Evolutionary conservation across 805 yeast genomes (phyloP).

Genomic region (Cyberlindnera japonica): DNA sequence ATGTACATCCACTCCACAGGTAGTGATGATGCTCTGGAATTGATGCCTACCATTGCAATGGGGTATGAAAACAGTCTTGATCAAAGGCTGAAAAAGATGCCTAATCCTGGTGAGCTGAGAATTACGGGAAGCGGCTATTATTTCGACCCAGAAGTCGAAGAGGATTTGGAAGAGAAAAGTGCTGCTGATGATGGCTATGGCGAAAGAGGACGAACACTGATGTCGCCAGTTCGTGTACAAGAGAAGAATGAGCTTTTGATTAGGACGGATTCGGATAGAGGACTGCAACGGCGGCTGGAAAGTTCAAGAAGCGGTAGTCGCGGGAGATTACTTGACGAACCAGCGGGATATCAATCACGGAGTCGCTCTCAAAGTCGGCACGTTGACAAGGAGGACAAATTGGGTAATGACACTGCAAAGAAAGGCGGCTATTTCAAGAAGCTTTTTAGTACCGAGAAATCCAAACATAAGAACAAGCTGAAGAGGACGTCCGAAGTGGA

Average conservation of each 20-base stretch:
- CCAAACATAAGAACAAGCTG: conserved; percentile 4
- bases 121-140: conserved; percentile 26
- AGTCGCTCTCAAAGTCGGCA: conserved; percentile 2
- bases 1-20: conserved; percentile 15
- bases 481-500: not conserved
- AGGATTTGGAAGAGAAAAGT: conserved; percentile 2
- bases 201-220: not conserved
- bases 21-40: conserved; percentile 22
- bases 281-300: conserved; percentile 1
- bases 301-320: conserved; percentile 1
- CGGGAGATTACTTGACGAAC: not conserved
- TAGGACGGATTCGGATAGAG: not conserved
- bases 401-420: not conserved
- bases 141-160: conserved; percentile 9
- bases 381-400: not conserved
- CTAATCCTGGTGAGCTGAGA: conserved; percentile 22
- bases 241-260: not conserved
- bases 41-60: conserved; percentile 29
- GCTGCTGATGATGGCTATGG: not conserved
- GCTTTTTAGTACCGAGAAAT: conserved; percentile 5
- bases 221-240: not conserved
- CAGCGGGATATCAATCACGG: not conserved
- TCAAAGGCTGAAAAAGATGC: conserved; percentile 13
- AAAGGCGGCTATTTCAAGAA: conserved; percentile 6
- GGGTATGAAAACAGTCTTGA: conserved; percentile 27